phyloP scores from a whole-genome alignment of 352 stramenopile species.

The Phytophthora agathidicida region DNA sequence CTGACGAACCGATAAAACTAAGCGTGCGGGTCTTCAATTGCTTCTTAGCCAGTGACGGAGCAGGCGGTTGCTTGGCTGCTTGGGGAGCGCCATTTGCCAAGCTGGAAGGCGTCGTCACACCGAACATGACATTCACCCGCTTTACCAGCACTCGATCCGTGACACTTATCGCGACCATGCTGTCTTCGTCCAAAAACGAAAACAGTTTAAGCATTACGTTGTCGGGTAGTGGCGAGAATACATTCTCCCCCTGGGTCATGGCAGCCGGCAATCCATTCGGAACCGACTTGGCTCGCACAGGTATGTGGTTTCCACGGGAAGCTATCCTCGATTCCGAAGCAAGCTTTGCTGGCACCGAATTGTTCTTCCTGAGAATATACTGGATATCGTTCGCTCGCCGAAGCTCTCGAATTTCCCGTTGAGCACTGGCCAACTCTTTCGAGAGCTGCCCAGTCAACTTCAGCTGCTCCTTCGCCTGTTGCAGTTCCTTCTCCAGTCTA shows the following conservation, averaged over 20 bases:
- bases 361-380: conserved; percentile 53
- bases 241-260: conserved; percentile 18
- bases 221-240: conserved; percentile 49
- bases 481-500: conserved; percentile 70
- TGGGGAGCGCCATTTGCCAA: conserved; percentile 22
- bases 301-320: neutral
- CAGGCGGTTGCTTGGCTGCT: conserved; percentile 14
- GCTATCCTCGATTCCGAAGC: conserved; percentile 20
- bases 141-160: conserved; percentile 56
- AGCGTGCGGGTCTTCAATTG: conserved; percentile 36
- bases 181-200: conserved; percentile 70
- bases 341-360: conserved; percentile 17
- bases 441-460: conserved; percentile 56
- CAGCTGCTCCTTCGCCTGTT: conserved; percentile 63
- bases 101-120: conserved; percentile 43
- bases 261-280: neutral
- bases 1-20: conserved; percentile 39
- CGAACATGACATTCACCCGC: conserved; percentile 73
- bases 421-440: conserved; percentile 68
- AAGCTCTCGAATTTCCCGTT: conserved; percentile 80
- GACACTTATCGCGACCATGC: conserved; percentile 73
- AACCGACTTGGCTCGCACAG: conserved; percentile 2
- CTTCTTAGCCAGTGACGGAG: conserved; percentile 23
- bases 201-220: conserved; percentile 73
- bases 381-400: conserved; percentile 75